Conservation (phyloP, 2,329 filamentous ascomycete genomes). For the Verticillium tricorpus region DNA sequence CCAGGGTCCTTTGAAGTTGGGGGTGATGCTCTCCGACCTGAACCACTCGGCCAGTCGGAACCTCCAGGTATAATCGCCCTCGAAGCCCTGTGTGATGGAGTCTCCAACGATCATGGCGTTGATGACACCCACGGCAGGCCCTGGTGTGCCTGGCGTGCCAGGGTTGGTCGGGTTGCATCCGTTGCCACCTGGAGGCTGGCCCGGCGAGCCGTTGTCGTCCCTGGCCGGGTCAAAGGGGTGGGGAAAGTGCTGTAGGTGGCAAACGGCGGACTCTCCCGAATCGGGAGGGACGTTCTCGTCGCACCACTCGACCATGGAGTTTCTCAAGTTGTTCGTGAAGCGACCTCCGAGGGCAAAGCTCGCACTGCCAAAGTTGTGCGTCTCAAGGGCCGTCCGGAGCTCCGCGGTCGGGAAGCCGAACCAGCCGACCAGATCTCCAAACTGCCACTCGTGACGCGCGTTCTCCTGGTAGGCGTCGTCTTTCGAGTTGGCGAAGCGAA, state of each 20-base stretch:
- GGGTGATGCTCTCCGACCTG: constrained; percentile 13
- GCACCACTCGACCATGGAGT: not conserved
- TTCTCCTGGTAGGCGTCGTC: not conserved
- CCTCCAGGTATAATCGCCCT: constrained; percentile 38
- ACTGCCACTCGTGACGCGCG: not conserved
- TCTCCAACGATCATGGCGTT: constrained; percentile 31
- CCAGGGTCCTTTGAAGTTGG: constrained; percentile 30
- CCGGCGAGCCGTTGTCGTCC: not conserved
- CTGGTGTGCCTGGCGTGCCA: not conserved
- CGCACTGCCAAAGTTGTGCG: not conserved
- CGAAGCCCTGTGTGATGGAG: constrained; percentile 31
- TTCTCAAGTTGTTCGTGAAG: not conserved
- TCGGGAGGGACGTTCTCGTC: not conserved
- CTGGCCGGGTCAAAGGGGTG: not conserved
- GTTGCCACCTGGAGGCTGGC: not conserved
- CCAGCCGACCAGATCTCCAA: not conserved
- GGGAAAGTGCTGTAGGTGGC: not conserved
- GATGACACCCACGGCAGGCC: not conserved
- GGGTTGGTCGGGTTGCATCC: not conserved
- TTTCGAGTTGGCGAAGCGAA: not conserved
- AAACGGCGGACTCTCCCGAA: not conserved
- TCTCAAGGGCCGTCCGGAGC: not conserved
- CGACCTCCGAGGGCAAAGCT: not conserved
- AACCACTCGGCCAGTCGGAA: constrained; percentile 37
- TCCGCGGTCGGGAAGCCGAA: not conserved